Evolutionary conservation across 108 stramenopile genomes (phyloP).

Genomic region (Cyclotella distinguenda): DNA sequence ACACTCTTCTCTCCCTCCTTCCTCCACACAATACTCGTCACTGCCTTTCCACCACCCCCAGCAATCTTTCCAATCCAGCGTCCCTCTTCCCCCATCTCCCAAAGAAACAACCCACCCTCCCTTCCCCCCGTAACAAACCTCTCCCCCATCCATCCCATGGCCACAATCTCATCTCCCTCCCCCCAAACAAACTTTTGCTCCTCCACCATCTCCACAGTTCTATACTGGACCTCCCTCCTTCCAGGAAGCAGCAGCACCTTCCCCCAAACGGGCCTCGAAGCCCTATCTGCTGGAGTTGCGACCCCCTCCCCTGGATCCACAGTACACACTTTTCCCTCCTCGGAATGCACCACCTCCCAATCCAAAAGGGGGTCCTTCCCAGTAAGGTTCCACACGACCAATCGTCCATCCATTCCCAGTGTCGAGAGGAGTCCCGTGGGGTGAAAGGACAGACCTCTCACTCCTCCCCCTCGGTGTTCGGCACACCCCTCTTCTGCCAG

Average conservation of each 20-base stretch:
- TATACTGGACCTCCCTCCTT: slow-evolving; percentile 45
- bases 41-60: background rate
- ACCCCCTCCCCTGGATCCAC: slow-evolving; percentile 62
- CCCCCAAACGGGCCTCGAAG: slow-evolving; percentile 43
- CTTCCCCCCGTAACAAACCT: slow-evolving; percentile 58
- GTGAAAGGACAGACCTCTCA: slow-evolving; percentile 50
- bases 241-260: slow-evolving; percentile 46
- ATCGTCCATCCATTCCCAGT: slow-evolving; percentile 66
- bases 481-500: slow-evolving; percentile 46
- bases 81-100: slow-evolving; percentile 45
- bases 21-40: background rate
- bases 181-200: slow-evolving; percentile 35
- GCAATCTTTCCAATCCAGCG: slow-evolving; percentile 1
- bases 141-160: slow-evolving; percentile 26
- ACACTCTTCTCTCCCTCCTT: slow-evolving; percentile 15
- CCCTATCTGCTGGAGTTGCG: slow-evolving; percentile 53
- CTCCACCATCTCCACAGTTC: slow-evolving; percentile 8
- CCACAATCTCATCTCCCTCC: slow-evolving; percentile 62
- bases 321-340: slow-evolving; percentile 26
- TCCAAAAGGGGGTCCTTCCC: slow-evolving; percentile 20
- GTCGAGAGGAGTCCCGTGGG: slow-evolving; percentile 31
- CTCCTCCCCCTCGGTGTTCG: slow-evolving; percentile 48
- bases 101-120: slow-evolving; percentile 58
- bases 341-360: slow-evolving; percentile 48
- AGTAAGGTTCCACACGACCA: slow-evolving; percentile 57